Evolutionary conservation across 768 basidiomycete species (phyloP).

Genomic region (Trametes coccinea): DNA sequence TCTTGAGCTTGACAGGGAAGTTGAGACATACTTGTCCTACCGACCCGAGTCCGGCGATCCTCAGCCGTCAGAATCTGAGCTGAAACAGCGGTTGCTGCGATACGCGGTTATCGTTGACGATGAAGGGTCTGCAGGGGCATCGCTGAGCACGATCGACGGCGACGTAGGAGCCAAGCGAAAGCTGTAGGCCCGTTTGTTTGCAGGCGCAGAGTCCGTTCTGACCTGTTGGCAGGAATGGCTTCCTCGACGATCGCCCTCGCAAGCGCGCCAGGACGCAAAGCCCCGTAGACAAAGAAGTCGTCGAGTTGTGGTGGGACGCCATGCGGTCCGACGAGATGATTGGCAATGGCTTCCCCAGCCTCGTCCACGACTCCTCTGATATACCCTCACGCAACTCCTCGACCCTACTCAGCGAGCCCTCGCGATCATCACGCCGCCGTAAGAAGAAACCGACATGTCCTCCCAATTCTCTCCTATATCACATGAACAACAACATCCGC

Average conservation of each 20-base stretch:
- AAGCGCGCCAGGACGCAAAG: constrained; percentile 59
- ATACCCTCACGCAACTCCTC: constrained; percentile 26
- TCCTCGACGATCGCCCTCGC: constrained; percentile 48
- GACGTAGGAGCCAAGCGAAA: constrained; percentile 66
- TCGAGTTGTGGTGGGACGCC: constrained; percentile 76
- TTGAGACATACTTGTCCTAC: constrained; percentile 35
- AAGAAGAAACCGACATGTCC: constrained; percentile 35
- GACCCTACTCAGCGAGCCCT: constrained; percentile 18
- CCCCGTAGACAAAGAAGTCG: constrained; percentile 45
- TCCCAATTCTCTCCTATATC: constrained; percentile 49
- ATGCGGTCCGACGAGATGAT: constrained; percentile 61
- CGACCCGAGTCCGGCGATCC: constrained; percentile 6
- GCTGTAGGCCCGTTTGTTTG: constrained; percentile 39
- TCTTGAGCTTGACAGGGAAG: constrained; percentile 53
- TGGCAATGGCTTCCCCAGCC: constrained; percentile 61
- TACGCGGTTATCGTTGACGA: constrained; percentile 28
- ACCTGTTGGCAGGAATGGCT: constrained; percentile 29
- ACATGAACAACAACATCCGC: constrained; percentile 78
- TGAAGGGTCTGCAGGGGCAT: constrained; percentile 23
- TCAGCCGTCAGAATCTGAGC: constrained; percentile 6
- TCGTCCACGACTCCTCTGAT: constrained; percentile 33
- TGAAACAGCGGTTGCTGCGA: constrained; percentile 26
- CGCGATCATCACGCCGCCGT: constrained; percentile 32
- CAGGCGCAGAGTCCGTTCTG: background rate
- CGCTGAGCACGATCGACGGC: constrained; percentile 31